Evolutionary conservation across 805 yeast species (phyloP).

Genomic region (Pichia rugopelliculosa): DNA sequence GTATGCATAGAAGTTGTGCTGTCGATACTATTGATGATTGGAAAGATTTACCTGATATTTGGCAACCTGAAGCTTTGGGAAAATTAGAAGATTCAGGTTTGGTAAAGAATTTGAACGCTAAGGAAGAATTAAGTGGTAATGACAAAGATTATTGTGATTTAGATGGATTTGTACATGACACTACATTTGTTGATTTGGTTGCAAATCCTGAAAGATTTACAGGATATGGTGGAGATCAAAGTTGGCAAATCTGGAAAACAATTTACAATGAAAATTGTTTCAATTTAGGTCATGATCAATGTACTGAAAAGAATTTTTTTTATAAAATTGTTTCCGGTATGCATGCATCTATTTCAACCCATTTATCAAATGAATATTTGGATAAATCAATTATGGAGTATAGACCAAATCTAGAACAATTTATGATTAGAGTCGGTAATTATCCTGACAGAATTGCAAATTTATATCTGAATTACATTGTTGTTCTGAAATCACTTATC

Average conservation of each 20-base stretch:
- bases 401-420: slow-evolving; percentile 74
- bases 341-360: slow-evolving; percentile 94
- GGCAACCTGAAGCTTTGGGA: slow-evolving; percentile 70
- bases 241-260: slow-evolving; percentile 87
- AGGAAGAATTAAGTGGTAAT: slow-evolving; percentile 8
- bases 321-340: slow-evolving; percentile 84
- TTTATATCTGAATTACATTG: slow-evolving; percentile 85
- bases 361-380: slow-evolving; percentile 76
- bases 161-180: slow-evolving; percentile 49
- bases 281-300: slow-evolving; percentile 38
- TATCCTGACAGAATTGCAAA: slow-evolving; percentile 85
- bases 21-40: slow-evolving; percentile 78
- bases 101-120: slow-evolving; percentile 29
- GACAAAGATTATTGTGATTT: slow-evolving; percentile 59
- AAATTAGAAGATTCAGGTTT: slow-evolving; percentile 31
- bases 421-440: slow-evolving; percentile 85
- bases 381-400: slow-evolving; percentile 66
- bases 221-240: slow-evolving; percentile 90
- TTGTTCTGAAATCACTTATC: slow-evolving; percentile 72
- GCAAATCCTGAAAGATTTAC: slow-evolving; percentile 95
- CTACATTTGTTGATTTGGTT: slow-evolving; percentile 77
- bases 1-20: slow-evolving; percentile 84
- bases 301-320: slow-evolving; percentile 83
- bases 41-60: slow-evolving; percentile 59
- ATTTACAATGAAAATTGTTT: slow-evolving; percentile 91